Conservation (phyloP, 2,329 filamentous ascomycete species). For the Aspergillus puulaauensis region DNA sequence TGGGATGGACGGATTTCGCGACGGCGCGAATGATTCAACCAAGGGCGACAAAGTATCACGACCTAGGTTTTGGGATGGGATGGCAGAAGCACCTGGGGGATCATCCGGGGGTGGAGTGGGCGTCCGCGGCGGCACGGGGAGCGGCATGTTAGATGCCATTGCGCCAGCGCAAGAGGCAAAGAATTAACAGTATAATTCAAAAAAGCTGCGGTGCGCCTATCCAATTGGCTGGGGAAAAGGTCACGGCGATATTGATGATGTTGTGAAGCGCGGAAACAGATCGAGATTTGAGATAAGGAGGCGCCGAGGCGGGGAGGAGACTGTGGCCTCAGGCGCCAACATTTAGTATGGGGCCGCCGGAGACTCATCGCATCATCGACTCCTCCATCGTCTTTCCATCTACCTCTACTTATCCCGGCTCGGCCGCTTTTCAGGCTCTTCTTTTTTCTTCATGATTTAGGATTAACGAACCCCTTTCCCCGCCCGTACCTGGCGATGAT, state of each 20-base stretch:
- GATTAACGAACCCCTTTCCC: background rate
- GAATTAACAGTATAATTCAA: background rate
- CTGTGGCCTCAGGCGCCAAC: constrained; percentile 23
- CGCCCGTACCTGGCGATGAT: constrained; percentile 24
- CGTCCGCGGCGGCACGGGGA: constrained; percentile 62
- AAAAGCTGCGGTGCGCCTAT: background rate
- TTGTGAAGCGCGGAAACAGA: background rate
- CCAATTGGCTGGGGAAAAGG: background rate
- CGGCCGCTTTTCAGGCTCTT: background rate
- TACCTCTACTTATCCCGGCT: background rate
- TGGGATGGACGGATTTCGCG: constrained; percentile 21
- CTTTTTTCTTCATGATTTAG: background rate
- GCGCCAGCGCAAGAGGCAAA: constrained; percentile 4
- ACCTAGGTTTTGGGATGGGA: constrained; percentile 35
- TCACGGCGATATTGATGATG: background rate
- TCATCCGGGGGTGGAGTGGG: constrained; percentile 63
- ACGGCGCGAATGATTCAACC: constrained; percentile 35
- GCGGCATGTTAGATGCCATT: constrained; percentile 62
- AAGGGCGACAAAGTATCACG: constrained; percentile 50
- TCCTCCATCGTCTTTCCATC: constrained; percentile 12
- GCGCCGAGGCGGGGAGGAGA: background rate
- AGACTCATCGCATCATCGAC: constrained; percentile 25
- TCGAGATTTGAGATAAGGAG: background rate
- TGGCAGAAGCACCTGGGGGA: constrained; percentile 24
- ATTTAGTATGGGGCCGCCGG: background rate